Conservation (phyloP, 768 basidiomycete genomes). For the Rubroboletus pulcherrimus region DNA sequence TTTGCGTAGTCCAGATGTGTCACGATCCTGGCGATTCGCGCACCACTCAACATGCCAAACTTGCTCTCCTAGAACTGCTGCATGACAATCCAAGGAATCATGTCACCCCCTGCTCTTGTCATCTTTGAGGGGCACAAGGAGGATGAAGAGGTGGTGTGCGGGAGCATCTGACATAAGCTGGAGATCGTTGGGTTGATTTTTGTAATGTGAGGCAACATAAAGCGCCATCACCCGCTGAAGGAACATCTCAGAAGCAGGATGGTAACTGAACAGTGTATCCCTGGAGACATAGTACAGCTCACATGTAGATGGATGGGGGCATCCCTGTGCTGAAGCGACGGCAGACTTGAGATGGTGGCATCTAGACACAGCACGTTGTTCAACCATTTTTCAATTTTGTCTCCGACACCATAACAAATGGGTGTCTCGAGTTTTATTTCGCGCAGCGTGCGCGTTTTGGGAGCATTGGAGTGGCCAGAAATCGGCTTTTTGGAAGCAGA, state of each 20-base stretch:
- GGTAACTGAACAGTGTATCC: constrained; percentile 95
- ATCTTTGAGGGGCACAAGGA: constrained; percentile 88
- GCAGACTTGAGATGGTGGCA: constrained; percentile 58
- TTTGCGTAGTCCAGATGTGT: constrained; percentile 94
- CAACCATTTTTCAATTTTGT: constrained; percentile 93
- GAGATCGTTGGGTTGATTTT: constrained; percentile 99
- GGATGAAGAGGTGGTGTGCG: constrained; percentile 93
- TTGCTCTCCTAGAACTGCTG: constrained; percentile 95
- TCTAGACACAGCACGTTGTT: constrained; percentile 88
- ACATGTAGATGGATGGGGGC: constrained; percentile 90
- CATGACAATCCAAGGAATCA: constrained; percentile 96
- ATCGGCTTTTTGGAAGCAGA: constrained; percentile 51
- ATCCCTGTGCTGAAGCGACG: constrained; percentile 54
- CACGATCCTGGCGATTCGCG: constrained; percentile 87
- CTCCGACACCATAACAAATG: constrained; percentile 84
- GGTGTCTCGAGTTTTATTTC: constrained; percentile 96
- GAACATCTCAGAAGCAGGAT: constrained; percentile 96
- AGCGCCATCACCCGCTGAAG: constrained; percentile 98
- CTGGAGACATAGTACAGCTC: constrained; percentile 94
- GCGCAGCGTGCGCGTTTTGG: constrained; percentile 66
- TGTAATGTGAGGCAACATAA: constrained; percentile 97
- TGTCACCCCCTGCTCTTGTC: constrained; percentile 88
- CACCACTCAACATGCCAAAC: constrained; percentile 90
- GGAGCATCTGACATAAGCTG: constrained; percentile 96
- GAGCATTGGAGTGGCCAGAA: constrained; percentile 49